phyloP scores from a whole-genome alignment of 2,329 filamentous ascomycete species.

The Arthroderma uncinatum region DNA sequence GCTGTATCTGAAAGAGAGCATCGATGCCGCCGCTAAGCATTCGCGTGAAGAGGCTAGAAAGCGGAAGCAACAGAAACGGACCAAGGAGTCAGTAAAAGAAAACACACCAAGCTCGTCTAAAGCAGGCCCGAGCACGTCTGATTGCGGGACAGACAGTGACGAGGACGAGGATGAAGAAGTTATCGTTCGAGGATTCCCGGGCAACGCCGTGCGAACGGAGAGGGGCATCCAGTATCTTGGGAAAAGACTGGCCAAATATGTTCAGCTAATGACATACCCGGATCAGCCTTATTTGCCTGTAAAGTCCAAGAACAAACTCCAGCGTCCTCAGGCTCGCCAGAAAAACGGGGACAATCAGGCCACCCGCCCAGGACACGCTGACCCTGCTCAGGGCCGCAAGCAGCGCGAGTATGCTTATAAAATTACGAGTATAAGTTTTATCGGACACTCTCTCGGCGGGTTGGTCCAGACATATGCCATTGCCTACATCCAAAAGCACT shows the following conservation, averaged over 20 bases:
- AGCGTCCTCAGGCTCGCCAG: constrained; percentile 38
- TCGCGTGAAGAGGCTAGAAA: constrained; percentile 59
- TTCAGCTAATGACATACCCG: constrained; percentile 81
- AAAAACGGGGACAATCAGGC: constrained; percentile 34
- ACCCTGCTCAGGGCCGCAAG: constrained; percentile 22
- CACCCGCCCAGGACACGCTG: constrained; percentile 40
- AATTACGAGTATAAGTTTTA: constrained; percentile 89
- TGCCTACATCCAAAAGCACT: constrained; percentile 94
- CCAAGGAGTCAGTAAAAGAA: constrained; percentile 13
- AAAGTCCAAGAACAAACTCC: constrained; percentile 28
- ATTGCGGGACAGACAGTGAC: constrained; percentile 9
- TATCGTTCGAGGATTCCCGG: constrained; percentile 78
- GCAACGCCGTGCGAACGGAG: constrained; percentile 84
- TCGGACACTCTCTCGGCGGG: constrained; percentile 83
- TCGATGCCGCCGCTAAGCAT: constrained; percentile 69
- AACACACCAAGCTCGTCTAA: neutral
- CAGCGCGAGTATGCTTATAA: constrained; percentile 51
- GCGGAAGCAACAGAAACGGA: constrained; percentile 35
- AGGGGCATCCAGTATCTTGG: constrained; percentile 94
- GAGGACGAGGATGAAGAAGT: constrained; percentile 52
- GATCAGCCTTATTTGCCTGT: constrained; percentile 77
- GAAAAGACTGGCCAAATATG: constrained; percentile 83
- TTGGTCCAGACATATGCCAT: constrained; percentile 88
- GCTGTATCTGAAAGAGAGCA: constrained; percentile 94
- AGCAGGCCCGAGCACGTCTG: neutral